These are phyloP conservation scores for Diutina sp. DNA, from an alignment of 1,139 yeast species.

Conservation along the genomic window DNA sequence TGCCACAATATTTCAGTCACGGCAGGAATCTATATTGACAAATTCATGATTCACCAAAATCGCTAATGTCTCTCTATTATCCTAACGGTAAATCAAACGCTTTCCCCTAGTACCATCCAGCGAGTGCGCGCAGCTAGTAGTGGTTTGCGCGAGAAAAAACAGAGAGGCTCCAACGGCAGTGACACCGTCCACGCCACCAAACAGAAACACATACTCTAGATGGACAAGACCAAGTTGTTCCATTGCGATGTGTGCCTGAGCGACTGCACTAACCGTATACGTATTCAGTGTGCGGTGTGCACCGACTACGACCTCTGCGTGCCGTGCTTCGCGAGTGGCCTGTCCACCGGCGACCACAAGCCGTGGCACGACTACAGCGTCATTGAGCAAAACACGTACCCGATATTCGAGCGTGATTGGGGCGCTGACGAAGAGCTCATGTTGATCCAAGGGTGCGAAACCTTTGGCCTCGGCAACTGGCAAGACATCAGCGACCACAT, in stretches of 20 bases:
- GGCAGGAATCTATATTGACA: no score
- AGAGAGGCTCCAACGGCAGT: neutral
- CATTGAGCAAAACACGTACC: slow-evolving; percentile 90
- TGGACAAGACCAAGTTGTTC: slow-evolving; percentile 34
- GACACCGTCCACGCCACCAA: neutral
- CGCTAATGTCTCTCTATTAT: no score
- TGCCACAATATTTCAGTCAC: no score
- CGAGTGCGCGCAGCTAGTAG: neutral
- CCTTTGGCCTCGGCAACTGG: slow-evolving; percentile 92
- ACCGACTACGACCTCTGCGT: slow-evolving; percentile 92
- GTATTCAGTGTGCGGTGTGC: slow-evolving; percentile 87
- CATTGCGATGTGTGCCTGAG: slow-evolving; percentile 95
- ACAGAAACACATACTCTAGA: neutral
- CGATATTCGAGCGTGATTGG: slow-evolving; percentile 85
- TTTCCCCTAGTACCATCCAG: neutral
- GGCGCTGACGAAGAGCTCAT: slow-evolving; percentile 96
- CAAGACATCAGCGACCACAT: slow-evolving; percentile 92
- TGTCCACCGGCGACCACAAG: slow-evolving; percentile 69
- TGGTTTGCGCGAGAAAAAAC: neutral
- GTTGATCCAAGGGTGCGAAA: slow-evolving; percentile 83
- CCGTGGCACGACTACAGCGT: slow-evolving; percentile 92
- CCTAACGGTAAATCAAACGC: no score
- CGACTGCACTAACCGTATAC: slow-evolving; percentile 84
- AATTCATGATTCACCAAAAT: no score
- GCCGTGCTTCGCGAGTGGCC: slow-evolving; percentile 86